Evolutionary conservation across 2,329 filamentous ascomycete genomes (phyloP), one percentile per base, ranked within the genome.

Genomic region (Cladorrhinum sp.): DNA sequence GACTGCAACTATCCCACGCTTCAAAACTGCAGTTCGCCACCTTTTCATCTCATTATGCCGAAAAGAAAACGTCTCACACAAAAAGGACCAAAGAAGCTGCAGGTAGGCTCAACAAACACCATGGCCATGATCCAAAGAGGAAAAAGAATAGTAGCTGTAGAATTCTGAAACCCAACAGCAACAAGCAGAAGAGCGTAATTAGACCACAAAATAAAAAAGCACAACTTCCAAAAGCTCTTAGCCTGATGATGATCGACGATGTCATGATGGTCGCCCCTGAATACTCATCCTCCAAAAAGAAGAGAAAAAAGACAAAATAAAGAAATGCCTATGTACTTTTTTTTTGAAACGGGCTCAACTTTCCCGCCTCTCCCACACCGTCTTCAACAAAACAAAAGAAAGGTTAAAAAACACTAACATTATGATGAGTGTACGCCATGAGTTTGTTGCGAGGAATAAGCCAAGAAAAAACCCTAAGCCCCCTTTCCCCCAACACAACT

Each of bases 361-460:
- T 5, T 50, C 41, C 41, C 24, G 13, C 24, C 32, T 48, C 54
- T 25, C 20, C n/a, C 22, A 20, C 25, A 41, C 52, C 52, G n/a
- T 16, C 53, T 12, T n/a, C 29, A 52, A 60, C 50, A 51, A 60
- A 38, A 48, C 20, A 48, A 55, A 55, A 48, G 23, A 41, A 32
- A 12, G 32, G 10, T 36, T 45, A 38, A 57, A 48, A 29, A 52
- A 57, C 20, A 62, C 57, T 62, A 62, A 59, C 24, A 62, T 61
- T 61, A 65, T 62, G 58, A 59, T 52, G 38, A 49, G 49, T 62
- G 52, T 63, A 62, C 64, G 55, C 49, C 22, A 52, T 52, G 50
- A 29, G 16, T 24, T 50, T 25, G 36, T 51, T 32, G 50, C 58
- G 41, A 57, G 41, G 58, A 66, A 57, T 64, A 67, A 65, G 53